Evolutionary conservation across 2,329 filamentous ascomycete genomes (phyloP), one percentile per base, ranked within the genome.

Genomic region (Scolecobasidium constrictum): DNA sequence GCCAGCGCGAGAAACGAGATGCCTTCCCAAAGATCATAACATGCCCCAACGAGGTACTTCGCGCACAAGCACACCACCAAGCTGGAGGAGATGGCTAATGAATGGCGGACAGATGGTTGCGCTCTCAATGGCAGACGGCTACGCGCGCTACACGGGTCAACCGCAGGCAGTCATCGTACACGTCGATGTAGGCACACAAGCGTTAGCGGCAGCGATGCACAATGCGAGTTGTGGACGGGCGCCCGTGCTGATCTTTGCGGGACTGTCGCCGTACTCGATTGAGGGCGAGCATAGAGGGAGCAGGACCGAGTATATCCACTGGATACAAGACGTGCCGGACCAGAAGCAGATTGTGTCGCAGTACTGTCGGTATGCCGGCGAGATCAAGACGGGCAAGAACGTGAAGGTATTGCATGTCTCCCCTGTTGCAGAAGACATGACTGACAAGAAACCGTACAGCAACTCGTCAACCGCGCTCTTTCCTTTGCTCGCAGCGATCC

Each of bases 341-440:
- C 85, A 90, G 59, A 85, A 82, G 58, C 73, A 78, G 53, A 88
- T 94, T 46, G 67, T 94, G 3, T 68, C 75, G 0, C 86, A 94
- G 64, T 94, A 94, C 61, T 94, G 87, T 58, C 75, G 86, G 7
- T 94, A 92, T 55, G 66, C 80, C 0, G 85, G 72, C 3, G 87
- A 94, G 65, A 79, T 94, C 60, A 88, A 87, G 65, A 81, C 82
- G 2, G 86, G 85, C 13, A 75, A 75, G 55, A 94, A 93, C 54
- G 77, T 93, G 47, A 93, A 93, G 53, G 56, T 60, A 22, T 18
- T 54, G 44, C 28, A 15, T 7, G 9, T 16, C 16, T 35, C 12
- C 12, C n/a, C n/a, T 17, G 6, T n/a, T 7, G n/a, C n/a, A n/a
- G n/a, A n/a, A n/a, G 11, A 37, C 35, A 18, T 6, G 26, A 16